phyloP scores from a whole-genome alignment of 306 rosid species.

The Prunus kanzakura region DNA sequence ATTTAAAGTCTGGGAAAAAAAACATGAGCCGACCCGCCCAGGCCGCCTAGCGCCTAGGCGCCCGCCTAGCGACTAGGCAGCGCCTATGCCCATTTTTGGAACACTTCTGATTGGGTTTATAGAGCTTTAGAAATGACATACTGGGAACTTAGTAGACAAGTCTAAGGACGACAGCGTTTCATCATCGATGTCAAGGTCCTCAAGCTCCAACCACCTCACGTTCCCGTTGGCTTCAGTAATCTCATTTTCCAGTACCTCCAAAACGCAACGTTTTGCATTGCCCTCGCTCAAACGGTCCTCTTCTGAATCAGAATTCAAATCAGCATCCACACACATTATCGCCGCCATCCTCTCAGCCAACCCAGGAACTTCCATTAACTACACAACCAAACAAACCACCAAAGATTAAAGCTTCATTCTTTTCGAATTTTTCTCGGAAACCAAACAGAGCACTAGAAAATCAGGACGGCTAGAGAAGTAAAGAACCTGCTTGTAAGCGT shows the following conservation, averaged over 20 bases:
- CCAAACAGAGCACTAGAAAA: conserved; percentile 7
- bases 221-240: conserved; percentile 42
- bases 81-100: neutral
- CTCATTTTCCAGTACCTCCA: conserved; percentile 51
- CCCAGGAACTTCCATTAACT: conserved; percentile 79
- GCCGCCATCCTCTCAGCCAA: conserved; percentile 87
- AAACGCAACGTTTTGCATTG: conserved; percentile 33
- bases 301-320: conserved; percentile 42
- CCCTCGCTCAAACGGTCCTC: conserved; percentile 22
- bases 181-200: conserved; percentile 68
- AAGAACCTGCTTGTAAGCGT: conserved; percentile 75
- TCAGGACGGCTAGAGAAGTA: neutral
- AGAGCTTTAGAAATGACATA: conserved; percentile 16
- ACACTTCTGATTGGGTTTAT: neutral
- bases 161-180: conserved; percentile 55
- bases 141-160: conserved; percentile 66
- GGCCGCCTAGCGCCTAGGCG: too few relatives aligned
- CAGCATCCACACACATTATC: conserved; percentile 76
- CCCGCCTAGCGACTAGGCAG: too few relatives aligned
- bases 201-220: conserved; percentile 91
- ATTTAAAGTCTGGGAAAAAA: too few relatives aligned
- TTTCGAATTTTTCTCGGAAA: neutral
- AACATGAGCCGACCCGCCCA: too few relatives aligned
- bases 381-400: conserved; percentile 17
- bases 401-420: neutral